Conservation (phyloP, 148 eudicot genomes). For the Persicaria tinctoria region DNA sequence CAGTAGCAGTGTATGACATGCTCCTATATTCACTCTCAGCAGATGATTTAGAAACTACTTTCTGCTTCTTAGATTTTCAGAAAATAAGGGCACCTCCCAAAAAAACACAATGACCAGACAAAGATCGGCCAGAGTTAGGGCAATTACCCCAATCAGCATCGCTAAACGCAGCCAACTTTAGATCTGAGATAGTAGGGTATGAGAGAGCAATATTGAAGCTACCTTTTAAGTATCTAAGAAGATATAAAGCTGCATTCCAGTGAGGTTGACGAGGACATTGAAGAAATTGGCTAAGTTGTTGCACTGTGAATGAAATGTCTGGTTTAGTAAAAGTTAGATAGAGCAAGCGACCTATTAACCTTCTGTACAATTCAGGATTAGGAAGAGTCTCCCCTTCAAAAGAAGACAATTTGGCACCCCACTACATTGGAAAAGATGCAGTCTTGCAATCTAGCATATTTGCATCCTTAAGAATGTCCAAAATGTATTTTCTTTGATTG, state of each 20-base stretch:
- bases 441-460: not conserved
- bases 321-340: not conserved
- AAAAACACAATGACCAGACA: too few species aligned
- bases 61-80: too few species aligned
- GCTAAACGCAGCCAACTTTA: not conserved
- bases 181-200: not conserved
- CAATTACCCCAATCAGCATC: slow-evolving; percentile 1
- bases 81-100: too few species aligned
- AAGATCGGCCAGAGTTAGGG: not conserved
- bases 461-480: not conserved
- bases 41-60: too few species aligned
- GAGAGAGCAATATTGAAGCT: not conserved
- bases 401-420: not conserved
- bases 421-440: not conserved
- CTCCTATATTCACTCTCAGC: too few species aligned
- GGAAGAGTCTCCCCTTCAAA: not conserved
- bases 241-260: not conserved
- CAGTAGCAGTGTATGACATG: too few species aligned
- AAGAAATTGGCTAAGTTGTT: slow-evolving; percentile 4
- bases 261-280: not conserved
- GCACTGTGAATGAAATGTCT: not conserved
- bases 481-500: not conserved
- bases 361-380: not conserved
- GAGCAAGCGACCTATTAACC: not conserved
- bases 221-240: not conserved